phyloP scores from a whole-genome alignment of 352 stramenopile genomes.

The Pythium phragmitis region DNA sequence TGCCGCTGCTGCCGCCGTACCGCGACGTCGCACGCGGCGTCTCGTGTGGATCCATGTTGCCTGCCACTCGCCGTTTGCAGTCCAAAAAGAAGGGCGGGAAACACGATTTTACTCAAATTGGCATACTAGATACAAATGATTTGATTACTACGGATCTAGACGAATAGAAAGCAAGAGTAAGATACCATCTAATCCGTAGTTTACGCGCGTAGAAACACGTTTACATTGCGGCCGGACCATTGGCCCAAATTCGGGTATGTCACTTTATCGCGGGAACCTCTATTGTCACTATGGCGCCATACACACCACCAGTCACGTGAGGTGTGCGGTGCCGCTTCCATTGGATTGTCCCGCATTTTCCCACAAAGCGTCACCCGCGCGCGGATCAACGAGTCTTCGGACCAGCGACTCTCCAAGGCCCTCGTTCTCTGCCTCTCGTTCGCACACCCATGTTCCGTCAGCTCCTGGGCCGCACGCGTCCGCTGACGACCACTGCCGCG shows the following conservation, averaged over 20 bases:
- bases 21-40: conserved; percentile 18
- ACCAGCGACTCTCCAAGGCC: conserved; percentile 7
- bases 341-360: conserved; percentile 10
- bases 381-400: conserved; percentile 10
- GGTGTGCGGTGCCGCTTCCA: conserved; percentile 9
- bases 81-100: conserved; percentile 16
- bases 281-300: conserved; percentile 9
- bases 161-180: background rate
- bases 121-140: background rate
- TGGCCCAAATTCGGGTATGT: conserved; percentile 10
- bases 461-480: conserved; percentile 53
- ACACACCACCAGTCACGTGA: conserved; percentile 29
- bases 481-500: conserved; percentile 45
- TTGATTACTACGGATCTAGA: background rate
- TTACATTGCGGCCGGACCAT: no score
- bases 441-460: conserved; percentile 61
- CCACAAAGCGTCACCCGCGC: conserved; percentile 15
- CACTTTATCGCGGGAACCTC: background rate
- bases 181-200: background rate
- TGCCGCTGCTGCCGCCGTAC: conserved; percentile 7
- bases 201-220: background rate
- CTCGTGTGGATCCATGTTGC: conserved; percentile 22
- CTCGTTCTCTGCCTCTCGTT: conserved; percentile 1
- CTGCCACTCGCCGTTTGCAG: background rate
- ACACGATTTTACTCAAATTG: background rate